A percentile compares a stretch with the other conserved stretches of the same genome.
phyloP scores from a whole-genome alignment of 345 rosid species.

The Linum lewisii region DNA sequence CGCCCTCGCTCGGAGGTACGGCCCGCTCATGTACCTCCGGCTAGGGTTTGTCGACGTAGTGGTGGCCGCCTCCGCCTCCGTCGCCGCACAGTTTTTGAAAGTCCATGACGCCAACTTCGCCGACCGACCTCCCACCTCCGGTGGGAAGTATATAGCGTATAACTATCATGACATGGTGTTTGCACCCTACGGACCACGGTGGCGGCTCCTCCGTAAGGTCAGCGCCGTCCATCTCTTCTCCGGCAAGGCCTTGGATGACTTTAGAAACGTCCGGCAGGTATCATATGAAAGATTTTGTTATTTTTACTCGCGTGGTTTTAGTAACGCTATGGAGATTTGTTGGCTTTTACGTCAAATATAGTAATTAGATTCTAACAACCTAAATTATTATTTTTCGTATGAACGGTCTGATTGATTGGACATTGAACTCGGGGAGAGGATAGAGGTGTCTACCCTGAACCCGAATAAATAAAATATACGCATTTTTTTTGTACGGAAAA shows the following conservation, averaged over 20 bases:
- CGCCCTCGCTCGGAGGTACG: conserved; percentile 43
- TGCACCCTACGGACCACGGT: conserved; percentile 80
- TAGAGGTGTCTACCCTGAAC: too few species aligned
- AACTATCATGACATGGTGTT: conserved; percentile 90
- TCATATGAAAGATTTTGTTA: neutral
- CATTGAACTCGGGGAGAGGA: too few species aligned
- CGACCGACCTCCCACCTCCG: conserved; percentile 83
- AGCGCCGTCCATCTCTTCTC: conserved; percentile 79
- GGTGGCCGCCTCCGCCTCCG: conserved; percentile 78
- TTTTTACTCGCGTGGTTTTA: neutral
- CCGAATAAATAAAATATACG: too few species aligned
- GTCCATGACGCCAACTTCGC: conserved; percentile 72
- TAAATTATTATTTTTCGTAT: too few species aligned
- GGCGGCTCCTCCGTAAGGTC: conserved; percentile 84
- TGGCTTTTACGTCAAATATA: too few species aligned
- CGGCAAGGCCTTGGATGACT: conserved; percentile 76
- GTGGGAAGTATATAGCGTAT: conserved; percentile 80
- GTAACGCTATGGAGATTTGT: too few species aligned
- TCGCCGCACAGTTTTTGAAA: conserved; percentile 74
- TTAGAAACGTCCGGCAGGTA: conserved; percentile 70
- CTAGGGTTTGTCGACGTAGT: conserved; percentile 68
- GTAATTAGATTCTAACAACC: too few species aligned
- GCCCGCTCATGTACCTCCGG: conserved; percentile 73
- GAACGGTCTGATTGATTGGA: too few species aligned
- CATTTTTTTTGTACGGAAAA: too few species aligned